Conservation (phyloP, 306 rosid genomes). For the Citrullus colocynthis region DNA sequence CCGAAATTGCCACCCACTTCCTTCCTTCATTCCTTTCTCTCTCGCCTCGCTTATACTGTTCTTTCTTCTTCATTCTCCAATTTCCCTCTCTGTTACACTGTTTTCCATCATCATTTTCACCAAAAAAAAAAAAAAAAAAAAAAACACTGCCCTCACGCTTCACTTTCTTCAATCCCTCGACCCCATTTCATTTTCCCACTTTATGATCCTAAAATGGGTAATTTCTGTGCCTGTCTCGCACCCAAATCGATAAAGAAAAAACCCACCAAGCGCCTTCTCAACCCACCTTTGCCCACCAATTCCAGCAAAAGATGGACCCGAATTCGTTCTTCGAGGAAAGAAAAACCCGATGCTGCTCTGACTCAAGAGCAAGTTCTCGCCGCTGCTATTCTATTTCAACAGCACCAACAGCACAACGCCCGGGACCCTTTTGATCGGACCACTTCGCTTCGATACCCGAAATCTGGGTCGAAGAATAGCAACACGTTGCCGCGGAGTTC, state of each 20-base stretch:
- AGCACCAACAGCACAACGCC: slow-evolving; percentile 26
- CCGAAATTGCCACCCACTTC: neutral
- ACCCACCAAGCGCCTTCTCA: slow-evolving; percentile 39
- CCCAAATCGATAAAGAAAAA: slow-evolving; percentile 25
- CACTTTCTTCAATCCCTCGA: neutral
- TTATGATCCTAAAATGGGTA: slow-evolving; percentile 69
- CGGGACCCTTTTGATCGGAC: slow-evolving; percentile 67
- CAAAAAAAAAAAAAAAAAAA: too few relatives aligned
- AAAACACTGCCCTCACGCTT: neutral
- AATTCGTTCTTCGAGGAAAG: slow-evolving; percentile 37
- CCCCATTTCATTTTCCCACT: neutral
- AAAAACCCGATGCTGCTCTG: slow-evolving; percentile 40
- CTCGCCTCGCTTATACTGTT: too few relatives aligned
- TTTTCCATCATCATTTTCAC: neutral
- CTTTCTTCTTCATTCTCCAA: neutral
- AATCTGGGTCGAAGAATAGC: slow-evolving; percentile 42
- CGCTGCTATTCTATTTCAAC: slow-evolving; percentile 70
- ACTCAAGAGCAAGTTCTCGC: slow-evolving; percentile 75
- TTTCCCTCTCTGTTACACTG: neutral
- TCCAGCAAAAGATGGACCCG: slow-evolving; percentile 44
- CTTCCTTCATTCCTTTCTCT: neutral
- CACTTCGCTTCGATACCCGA: slow-evolving; percentile 56
- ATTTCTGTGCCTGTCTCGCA: slow-evolving; percentile 52
- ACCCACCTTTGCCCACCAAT: slow-evolving; percentile 24
- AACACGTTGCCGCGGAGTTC: slow-evolving; percentile 64